Evolutionary conservation across 805 yeast species (phyloP).

Genomic region (Kluyveromyces lactis): DNA sequence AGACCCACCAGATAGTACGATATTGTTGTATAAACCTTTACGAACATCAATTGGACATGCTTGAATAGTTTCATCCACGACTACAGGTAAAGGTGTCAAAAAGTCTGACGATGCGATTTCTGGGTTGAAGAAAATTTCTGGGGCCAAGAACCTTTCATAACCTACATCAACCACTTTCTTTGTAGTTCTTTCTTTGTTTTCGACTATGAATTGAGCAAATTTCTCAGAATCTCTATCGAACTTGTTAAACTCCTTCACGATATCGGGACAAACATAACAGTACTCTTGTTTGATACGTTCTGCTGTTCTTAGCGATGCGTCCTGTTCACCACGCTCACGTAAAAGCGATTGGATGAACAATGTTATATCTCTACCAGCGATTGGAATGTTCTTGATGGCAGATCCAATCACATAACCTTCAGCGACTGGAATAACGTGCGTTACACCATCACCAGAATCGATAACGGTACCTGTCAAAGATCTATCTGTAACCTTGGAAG

Average conservation of each 20-base stretch:
- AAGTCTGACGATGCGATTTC: constrained; percentile 94
- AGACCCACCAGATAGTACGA: constrained; percentile 94
- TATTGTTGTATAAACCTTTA: constrained; percentile 90
- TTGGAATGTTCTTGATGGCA: constrained; percentile 93
- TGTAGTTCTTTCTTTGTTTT: constrained; percentile 59
- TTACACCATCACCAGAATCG: constrained; percentile 98
- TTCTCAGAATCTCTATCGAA: constrained; percentile 91
- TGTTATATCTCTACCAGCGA: constrained; percentile 98
- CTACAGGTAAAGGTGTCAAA: constrained; percentile 92
- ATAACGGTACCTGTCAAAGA: constrained; percentile 97
- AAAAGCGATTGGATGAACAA: constrained; percentile 84
- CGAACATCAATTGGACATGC: constrained; percentile 96
- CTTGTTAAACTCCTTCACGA: constrained; percentile 90
- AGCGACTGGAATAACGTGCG: constrained; percentile 98
- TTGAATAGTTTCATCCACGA: constrained; percentile 92
- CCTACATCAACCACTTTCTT: constrained; percentile 81
- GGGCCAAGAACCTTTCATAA: constrained; percentile 95
- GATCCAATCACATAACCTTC: constrained; percentile 98
- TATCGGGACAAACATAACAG: constrained; percentile 96
- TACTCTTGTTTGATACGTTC: constrained; percentile 94
- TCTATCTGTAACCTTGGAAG: constrained; percentile 88
- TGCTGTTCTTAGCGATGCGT: constrained; percentile 90
- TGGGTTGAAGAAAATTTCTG: constrained; percentile 98
- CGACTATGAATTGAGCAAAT: constrained; percentile 88
- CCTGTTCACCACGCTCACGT: constrained; percentile 95